Evolutionary conservation across 192 early-diverging fungal species (phyloP), one percentile per base, ranked within the genome.

Genomic region (Rhizophagus sp.): DNA sequence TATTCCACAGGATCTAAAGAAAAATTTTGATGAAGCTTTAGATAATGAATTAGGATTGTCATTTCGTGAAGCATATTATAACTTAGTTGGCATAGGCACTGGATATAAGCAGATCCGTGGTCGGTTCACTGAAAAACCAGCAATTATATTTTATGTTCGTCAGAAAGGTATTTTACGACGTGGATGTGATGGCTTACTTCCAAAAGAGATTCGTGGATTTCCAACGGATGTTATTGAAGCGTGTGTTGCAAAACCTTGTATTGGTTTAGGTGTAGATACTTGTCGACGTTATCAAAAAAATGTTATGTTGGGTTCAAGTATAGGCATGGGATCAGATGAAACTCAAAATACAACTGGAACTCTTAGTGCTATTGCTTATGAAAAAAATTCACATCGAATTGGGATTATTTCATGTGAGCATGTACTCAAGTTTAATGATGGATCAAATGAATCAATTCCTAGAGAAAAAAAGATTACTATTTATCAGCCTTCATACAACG

Each of bases 171-270:
- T 36, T 36, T 24, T 71, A 24, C 36, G 69, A 22, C 69, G 36
- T 19, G 69, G 69, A 47, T 71, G 69, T 71, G 36, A 22, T 24
- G n/a, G 41, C 4, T 27, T 65, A 65, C 34, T 71, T 44, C 69
- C 36, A 47, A 71, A 39, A n/a, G 22, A 71, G 0, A 71, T 71
- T 71, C 7, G 39, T 71, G 69, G 33, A 4, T 71, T 25, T 44
- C 69, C 69, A 39, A 36, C 39, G 22, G 69, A 71, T 47, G 36
- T 71, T 71, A 11, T 71, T 39, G 36, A 71, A 33, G 69, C 69
- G 9, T 47, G 69, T 44, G 9, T 10, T 71, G 69, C 69, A 71
- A 71, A 5, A 15, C 69, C 69, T 9, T 71, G 24, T 39, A 3
- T 15, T 13, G 36, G 69, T 41, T 71, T 44, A 25, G 39, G 36